Evolutionary conservation across 768 basidiomycete species (phyloP).

Genomic region (Leucocoprinus birnbaumii): DNA sequence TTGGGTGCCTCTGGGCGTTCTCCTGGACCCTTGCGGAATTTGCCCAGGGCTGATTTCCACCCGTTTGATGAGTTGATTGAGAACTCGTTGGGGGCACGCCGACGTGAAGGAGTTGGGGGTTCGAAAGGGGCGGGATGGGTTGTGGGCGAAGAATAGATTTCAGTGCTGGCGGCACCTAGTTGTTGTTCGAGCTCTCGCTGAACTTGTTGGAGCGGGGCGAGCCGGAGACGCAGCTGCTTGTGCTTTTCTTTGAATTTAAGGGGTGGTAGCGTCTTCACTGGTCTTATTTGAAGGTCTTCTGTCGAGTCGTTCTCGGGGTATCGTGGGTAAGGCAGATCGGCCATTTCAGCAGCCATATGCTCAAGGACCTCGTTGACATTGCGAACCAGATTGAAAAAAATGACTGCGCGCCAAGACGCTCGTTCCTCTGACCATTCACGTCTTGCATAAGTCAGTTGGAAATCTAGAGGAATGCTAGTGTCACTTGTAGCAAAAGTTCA

Average conservation of each 20-base stretch:
- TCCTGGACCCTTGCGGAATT: slow-evolving; percentile 33
- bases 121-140: slow-evolving; percentile 43
- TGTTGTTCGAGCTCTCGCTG: slow-evolving; percentile 57
- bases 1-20: slow-evolving; percentile 6
- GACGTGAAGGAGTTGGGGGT: slow-evolving; percentile 15
- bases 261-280: slow-evolving; percentile 34
- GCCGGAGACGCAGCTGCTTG: slow-evolving; percentile 51
- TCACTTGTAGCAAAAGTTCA: neutral
- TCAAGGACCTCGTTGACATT: slow-evolving; percentile 67
- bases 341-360: slow-evolving; percentile 54
- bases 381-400: slow-evolving; percentile 77
- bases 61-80: slow-evolving; percentile 61
- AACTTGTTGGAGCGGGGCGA: slow-evolving; percentile 54
- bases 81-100: slow-evolving; percentile 44
- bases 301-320: slow-evolving; percentile 34
- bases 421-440: slow-evolving; percentile 70
- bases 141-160: slow-evolving; percentile 39
- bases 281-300: slow-evolving; percentile 34
- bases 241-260: slow-evolving; percentile 62
- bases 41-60: slow-evolving; percentile 63
- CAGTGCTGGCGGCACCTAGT: slow-evolving; percentile 57
- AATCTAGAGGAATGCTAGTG: slow-evolving; percentile 39
- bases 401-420: slow-evolving; percentile 69
- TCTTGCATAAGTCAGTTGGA: slow-evolving; percentile 71
- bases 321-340: slow-evolving; percentile 30